phyloP scores from a whole-genome alignment of 2,329 filamentous ascomycete species.

The Coleophoma eucalyptorum region DNA sequence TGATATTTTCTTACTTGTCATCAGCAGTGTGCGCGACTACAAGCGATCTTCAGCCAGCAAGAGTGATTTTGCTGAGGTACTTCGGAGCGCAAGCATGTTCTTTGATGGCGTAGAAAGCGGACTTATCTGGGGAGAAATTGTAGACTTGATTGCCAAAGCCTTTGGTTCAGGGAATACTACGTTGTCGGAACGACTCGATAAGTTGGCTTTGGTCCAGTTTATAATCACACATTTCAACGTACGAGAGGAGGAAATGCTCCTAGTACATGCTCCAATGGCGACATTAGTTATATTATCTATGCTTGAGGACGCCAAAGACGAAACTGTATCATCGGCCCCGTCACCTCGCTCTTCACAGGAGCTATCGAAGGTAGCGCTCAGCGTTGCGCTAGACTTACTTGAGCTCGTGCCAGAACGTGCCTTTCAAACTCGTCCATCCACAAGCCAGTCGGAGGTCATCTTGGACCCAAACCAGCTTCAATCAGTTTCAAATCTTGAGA shows the following conservation, averaged over 20 bases:
- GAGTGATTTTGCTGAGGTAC: constrained; percentile 75
- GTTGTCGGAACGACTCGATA: constrained; percentile 45
- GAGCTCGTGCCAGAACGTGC: constrained; percentile 63
- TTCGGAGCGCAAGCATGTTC: constrained; percentile 90
- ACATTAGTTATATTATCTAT: constrained; percentile 58
- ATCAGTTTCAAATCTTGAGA: constrained; percentile 40
- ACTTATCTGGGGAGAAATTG: constrained; percentile 83
- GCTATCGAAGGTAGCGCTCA: constrained; percentile 30
- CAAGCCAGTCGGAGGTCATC: constrained; percentile 17
- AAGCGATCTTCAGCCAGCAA: constrained; percentile 61
- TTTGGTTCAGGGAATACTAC: constrained; percentile 42
- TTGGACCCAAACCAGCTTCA: constrained; percentile 21
- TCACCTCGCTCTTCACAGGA: constrained; percentile 17
- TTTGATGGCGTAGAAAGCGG: constrained; percentile 96
- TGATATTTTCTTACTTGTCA: constrained; percentile 80
- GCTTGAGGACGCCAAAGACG: constrained; percentile 50
- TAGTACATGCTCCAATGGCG: constrained; percentile 76
- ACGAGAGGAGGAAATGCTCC: constrained; percentile 92
- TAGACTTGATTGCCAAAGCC: constrained; percentile 62
- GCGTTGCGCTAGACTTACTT: constrained; percentile 53
- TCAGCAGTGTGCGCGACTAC: constrained; percentile 76
- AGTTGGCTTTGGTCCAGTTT: constrained; percentile 74
- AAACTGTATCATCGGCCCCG: constrained; percentile 21
- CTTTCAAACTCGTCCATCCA: constrained; percentile 39
- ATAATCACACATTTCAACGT: constrained; percentile 87